phyloP scores from a whole-genome alignment of 2,329 filamentous ascomycete genomes.

The Xylaria arbuscula region DNA sequence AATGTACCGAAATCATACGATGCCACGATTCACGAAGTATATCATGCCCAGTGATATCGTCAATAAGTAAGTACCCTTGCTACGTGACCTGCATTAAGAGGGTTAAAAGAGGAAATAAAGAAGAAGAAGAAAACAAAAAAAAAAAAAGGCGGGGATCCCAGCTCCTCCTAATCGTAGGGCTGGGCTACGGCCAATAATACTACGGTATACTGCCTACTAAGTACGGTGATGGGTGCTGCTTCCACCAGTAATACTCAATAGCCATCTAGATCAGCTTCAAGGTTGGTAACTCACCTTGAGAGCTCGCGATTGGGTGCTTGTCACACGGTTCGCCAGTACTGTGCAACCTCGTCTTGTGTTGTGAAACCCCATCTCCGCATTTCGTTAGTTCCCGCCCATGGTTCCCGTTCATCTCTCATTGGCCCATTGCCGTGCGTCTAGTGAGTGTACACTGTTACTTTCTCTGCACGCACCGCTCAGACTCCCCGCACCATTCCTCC shows the following conservation, averaged over 20 bases:
- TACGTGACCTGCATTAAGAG: slow-evolving; percentile 6
- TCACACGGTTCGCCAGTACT: slow-evolving; percentile 8
- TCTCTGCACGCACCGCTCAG: slow-evolving; percentile 34
- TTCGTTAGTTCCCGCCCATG: slow-evolving; percentile 28
- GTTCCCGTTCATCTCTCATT: slow-evolving; percentile 28
- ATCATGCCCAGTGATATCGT: slow-evolving; percentile 1
- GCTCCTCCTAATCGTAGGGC: slow-evolving; percentile 29
- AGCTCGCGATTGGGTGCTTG: slow-evolving; percentile 1
- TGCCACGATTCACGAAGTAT: slow-evolving; percentile 14
- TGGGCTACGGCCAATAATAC: slow-evolving; percentile 14
- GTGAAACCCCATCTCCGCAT: slow-evolving; percentile 37
- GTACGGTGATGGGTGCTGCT: slow-evolving; percentile 2
- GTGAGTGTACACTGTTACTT: slow-evolving; percentile 21
- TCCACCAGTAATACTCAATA: slow-evolving; percentile 2
- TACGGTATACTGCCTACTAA: not conserved
- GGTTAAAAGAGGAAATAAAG: not conserved
- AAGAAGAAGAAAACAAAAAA: not conserved
- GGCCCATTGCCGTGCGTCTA: slow-evolving; percentile 15
- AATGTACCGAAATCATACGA: slow-evolving; percentile 26
- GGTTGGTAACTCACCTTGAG: not conserved
- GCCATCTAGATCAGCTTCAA: not conserved
- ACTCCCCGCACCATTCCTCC: slow-evolving; percentile 36
- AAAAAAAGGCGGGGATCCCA: slow-evolving; percentile 19
- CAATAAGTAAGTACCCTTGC: slow-evolving; percentile 6
- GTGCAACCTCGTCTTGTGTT: slow-evolving; percentile 27